These are phyloP conservation scores for Plenodomus biglobosus DNA, from an alignment of 2,329 filamentous ascomycete species.

Conservation along the genomic window DNA sequence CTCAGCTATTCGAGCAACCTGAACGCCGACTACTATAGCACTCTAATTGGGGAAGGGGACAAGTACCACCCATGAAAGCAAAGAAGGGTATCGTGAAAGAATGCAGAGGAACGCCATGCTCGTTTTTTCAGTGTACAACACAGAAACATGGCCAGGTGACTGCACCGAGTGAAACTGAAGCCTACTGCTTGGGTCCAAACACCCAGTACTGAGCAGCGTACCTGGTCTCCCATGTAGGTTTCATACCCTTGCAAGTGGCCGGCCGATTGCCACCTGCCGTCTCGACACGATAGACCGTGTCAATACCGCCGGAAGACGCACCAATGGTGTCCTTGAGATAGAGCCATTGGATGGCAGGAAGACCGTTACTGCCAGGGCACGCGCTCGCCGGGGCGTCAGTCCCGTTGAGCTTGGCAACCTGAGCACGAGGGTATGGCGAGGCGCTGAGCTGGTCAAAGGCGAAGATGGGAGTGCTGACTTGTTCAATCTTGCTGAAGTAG, in stretches of 20 bases:
- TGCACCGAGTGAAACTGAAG: neutral
- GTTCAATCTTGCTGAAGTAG: conserved; percentile 57
- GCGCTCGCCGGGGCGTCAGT: conserved; percentile 55
- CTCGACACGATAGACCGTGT: conserved; percentile 52
- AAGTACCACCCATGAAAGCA: too few species aligned
- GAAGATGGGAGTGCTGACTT: conserved; percentile 58
- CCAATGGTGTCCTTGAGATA: conserved; percentile 47
- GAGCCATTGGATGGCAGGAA: conserved; percentile 50
- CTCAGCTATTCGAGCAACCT: too few species aligned
- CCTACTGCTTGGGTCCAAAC: neutral
- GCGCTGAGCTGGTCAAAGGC: conserved; percentile 50
- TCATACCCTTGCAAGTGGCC: conserved; percentile 42
- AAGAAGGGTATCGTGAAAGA: too few species aligned
- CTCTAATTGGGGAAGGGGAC: too few species aligned
- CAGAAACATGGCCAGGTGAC: neutral
- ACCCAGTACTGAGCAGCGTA: conserved; percentile 45
- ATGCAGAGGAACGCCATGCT: neutral
- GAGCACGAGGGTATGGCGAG: conserved; percentile 47
- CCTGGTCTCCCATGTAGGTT: conserved; percentile 41
- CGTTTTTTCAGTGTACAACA: neutral
- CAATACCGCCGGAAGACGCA: conserved; percentile 44
- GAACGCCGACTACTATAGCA: too few species aligned
- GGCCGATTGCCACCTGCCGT: conserved; percentile 51
- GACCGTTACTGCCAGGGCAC: conserved; percentile 44
- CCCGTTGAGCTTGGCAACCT: conserved; percentile 51